These are phyloP conservation scores for Arthrobotrys musiformis DNA, from an alignment of 2,329 filamentous ascomycete genomes.

Conservation along the genomic window DNA sequence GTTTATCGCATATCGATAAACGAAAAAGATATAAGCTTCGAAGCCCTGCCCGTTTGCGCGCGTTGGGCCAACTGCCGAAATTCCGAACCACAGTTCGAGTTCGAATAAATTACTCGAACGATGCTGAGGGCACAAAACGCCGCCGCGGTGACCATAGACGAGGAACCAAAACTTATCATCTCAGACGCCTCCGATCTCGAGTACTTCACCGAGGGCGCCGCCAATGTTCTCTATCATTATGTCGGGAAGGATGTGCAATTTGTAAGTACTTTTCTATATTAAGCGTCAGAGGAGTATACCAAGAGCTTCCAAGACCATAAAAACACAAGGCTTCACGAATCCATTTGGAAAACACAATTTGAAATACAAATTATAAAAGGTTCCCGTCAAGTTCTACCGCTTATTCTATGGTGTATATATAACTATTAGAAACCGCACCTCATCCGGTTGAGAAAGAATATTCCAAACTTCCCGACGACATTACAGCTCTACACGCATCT, in stretches of 20 bases:
- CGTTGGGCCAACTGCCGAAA: too few species aligned
- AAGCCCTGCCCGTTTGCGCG: neutral
- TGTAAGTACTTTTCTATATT: slow-evolving; percentile 33
- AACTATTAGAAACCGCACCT: slow-evolving; percentile 56
- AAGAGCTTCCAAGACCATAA: neutral
- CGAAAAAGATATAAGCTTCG: too few species aligned
- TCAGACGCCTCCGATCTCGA: slow-evolving; percentile 57
- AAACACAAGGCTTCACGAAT: neutral
- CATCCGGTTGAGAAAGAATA: slow-evolving; percentile 58
- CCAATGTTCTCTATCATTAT: slow-evolving; percentile 59
- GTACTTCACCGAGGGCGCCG: slow-evolving; percentile 59
- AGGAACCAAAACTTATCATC: slow-evolving; percentile 39
- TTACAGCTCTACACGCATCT: slow-evolving; percentile 57
- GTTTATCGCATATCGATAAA: too few species aligned
- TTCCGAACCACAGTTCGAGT: too few species aligned
- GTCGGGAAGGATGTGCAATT: slow-evolving; percentile 52
- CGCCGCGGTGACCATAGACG: slow-evolving; percentile 27
- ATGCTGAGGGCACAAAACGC: slow-evolving; percentile 43
- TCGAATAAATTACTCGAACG: too few species aligned
- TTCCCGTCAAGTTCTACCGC: too few species aligned
- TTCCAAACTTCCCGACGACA: slow-evolving; percentile 58
- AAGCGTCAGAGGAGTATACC: neutral
- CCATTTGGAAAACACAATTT: neutral
- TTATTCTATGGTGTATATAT: neutral
- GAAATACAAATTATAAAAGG: neutral